Percentiles rank a stretch among this genome's conserved stretches.
These are phyloP conservation scores for Cyphellophora attinorum DNA, from an alignment of 2,329 filamentous ascomycete species.

Conservation along the genomic window DNA sequence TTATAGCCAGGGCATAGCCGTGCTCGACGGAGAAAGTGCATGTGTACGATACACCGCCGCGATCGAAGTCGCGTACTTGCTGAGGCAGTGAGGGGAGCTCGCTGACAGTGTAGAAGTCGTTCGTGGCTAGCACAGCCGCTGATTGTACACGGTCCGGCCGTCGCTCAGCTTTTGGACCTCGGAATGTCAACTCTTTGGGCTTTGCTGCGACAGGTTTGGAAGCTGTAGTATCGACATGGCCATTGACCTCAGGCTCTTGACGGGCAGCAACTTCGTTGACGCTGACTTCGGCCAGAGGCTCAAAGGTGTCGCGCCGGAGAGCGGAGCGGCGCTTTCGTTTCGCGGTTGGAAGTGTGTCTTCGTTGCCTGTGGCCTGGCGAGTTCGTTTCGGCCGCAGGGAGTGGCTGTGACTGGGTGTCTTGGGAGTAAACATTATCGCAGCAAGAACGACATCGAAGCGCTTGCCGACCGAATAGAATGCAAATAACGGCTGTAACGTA, in stretches of 20 bases:
- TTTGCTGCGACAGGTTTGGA: conserved; percentile 7
- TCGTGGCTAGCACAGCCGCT: conserved; percentile 50
- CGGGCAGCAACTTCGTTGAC: conserved; percentile 18
- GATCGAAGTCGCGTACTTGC: conserved; percentile 51
- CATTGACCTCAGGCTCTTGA: conserved; percentile 15
- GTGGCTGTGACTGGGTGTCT: conserved; percentile 12
- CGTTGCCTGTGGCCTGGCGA: conserved; percentile 24
- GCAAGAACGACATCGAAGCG: conserved; percentile 2
- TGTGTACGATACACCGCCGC: conserved; percentile 47
- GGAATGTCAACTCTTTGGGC: conserved; percentile 26
- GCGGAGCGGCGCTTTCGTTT: conserved; percentile 39
- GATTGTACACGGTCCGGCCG: conserved; percentile 22
- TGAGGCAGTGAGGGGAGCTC: conserved; percentile 77
- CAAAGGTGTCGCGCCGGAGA: conserved; percentile 26
- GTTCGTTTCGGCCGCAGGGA: conserved; percentile 20
- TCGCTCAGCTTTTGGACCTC: conserved; percentile 26
- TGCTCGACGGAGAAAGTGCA: conserved; percentile 55
- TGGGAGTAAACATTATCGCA: conserved; percentile 21
- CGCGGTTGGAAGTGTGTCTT: conserved; percentile 35
- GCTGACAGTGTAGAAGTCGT: conserved; percentile 73
- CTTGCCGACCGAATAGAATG: too few relatives aligned
- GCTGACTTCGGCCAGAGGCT: conserved; percentile 18
- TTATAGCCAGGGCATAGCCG: conserved; percentile 72
- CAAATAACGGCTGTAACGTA: too few relatives aligned
- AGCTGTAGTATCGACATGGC: conserved; percentile 10